Evolutionary conservation across 768 basidiomycete species (phyloP).

Genomic region (Leccinum imitatum): DNA sequence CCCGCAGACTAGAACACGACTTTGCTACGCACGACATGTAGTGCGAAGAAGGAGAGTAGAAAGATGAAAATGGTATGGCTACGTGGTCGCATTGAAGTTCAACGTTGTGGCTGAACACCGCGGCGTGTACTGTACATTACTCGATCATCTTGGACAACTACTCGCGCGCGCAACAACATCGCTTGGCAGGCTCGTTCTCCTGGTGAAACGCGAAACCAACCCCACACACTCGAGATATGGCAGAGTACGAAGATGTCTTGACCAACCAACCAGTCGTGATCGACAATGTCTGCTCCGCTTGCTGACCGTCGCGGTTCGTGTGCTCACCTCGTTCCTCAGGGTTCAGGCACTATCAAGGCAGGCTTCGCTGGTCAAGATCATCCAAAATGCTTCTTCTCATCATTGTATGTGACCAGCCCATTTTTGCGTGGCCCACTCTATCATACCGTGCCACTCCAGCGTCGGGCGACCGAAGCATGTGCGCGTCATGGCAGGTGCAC

Average conservation of each 20-base stretch:
- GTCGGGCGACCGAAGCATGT: constrained; percentile 97
- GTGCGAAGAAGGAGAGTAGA: constrained; percentile 18
- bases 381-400: constrained; percentile 99
- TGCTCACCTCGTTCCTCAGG: constrained; percentile 51
- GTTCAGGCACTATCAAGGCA: constrained; percentile 97
- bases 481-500: constrained; percentile 95
- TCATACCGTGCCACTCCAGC: constrained; percentile 40
- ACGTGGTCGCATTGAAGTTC: constrained; percentile 17
- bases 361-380: constrained; percentile 99
- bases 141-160: neutral
- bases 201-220: constrained; percentile 6
- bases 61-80: constrained; percentile 12
- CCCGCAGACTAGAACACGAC: neutral
- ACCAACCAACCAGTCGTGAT: constrained; percentile 99
- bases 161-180: constrained; percentile 10
- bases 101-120: constrained; percentile 19
- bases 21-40: constrained; percentile 29
- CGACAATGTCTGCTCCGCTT: constrained; percentile 74
- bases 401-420: constrained; percentile 71
- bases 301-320: constrained; percentile 23
- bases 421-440: constrained; percentile 29
- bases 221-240: constrained; percentile 46
- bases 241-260: constrained; percentile 89
- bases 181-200: neutral
- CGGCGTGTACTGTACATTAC: neutral